phyloP scores from a whole-genome alignment of 2,329 filamentous ascomycete species.

The Madurella mycetomatis region DNA sequence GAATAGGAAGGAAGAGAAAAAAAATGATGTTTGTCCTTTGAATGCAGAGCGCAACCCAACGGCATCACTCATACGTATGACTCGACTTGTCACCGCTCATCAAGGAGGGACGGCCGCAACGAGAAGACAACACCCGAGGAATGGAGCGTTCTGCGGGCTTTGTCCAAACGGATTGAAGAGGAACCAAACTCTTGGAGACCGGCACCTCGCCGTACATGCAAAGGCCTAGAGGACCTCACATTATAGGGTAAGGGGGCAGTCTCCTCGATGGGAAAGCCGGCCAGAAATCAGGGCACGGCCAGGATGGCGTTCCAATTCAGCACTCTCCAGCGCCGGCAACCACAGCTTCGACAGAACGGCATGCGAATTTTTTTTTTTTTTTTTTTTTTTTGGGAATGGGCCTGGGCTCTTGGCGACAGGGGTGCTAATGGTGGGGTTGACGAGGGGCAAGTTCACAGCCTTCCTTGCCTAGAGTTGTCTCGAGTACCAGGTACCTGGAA shows the following conservation, averaged over 20 bases:
- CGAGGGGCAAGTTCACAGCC: background rate
- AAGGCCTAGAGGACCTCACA: constrained; percentile 9
- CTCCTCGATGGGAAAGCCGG: background rate
- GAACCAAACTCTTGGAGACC: constrained; percentile 1
- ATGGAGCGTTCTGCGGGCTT: constrained; percentile 7
- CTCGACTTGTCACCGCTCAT: constrained; percentile 14
- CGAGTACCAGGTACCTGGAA: background rate
- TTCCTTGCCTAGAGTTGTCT: background rate
- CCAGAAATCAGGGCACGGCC: constrained; percentile 2
- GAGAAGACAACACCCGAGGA: constrained; percentile 2
- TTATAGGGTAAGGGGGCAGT: constrained; percentile 1
- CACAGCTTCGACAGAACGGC: background rate
- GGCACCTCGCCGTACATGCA: constrained; percentile 9
- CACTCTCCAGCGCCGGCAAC: background rate
- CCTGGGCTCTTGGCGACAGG: constrained; percentile 7
- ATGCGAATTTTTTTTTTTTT: constrained; percentile 5
- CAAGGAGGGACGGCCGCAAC: background rate
- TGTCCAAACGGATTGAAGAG: constrained; percentile 6
- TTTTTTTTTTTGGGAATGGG: constrained; percentile 1
- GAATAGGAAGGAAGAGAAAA: background rate
- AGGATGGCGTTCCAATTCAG: constrained; percentile 4
- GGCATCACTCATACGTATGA: background rate
- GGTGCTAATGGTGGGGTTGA: constrained; percentile 1
- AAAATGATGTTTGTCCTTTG: background rate
- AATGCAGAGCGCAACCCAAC: constrained; percentile 2